Percentiles rank a stretch among this genome's conserved stretches.
Evolutionary conservation across 2,329 filamentous ascomycete genomes (phyloP).

Genomic region (Sporothrix variecibatus): DNA sequence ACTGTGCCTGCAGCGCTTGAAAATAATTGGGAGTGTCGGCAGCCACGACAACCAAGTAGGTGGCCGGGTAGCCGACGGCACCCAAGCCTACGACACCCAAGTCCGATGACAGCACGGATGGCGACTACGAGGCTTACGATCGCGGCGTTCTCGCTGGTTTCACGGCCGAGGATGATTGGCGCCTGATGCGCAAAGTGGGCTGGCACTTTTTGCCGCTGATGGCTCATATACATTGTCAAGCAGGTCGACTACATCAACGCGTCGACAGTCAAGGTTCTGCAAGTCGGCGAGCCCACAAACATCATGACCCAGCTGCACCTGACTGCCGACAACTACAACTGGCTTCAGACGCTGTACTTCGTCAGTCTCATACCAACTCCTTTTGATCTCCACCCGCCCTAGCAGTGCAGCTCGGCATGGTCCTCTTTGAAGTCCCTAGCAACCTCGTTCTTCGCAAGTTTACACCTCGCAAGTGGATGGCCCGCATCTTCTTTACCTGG

Average conservation of each 20-base stretch:
- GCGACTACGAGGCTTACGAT: background rate
- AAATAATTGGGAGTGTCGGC: background rate
- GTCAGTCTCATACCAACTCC: background rate
- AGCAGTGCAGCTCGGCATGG: slow-evolving; percentile 20
- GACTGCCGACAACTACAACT: slow-evolving; percentile 34
- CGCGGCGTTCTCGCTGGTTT: background rate
- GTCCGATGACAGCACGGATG: background rate
- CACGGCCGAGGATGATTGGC: background rate
- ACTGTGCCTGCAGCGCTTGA: background rate
- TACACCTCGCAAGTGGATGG: slow-evolving; percentile 15
- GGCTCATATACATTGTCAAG: slow-evolving; percentile 47
- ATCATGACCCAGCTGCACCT: slow-evolving; percentile 44
- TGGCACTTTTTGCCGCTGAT: slow-evolving; percentile 42
- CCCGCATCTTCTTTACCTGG: slow-evolving; percentile 18
- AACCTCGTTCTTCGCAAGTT: slow-evolving; percentile 53
- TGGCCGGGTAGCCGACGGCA: background rate
- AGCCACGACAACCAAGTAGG: background rate
- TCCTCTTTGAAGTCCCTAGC: slow-evolving; percentile 52
- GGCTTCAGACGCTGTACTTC: background rate
- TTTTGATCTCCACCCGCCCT: background rate
- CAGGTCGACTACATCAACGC: slow-evolving; percentile 46
- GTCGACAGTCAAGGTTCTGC: slow-evolving; percentile 45
- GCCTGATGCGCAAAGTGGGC: slow-evolving; percentile 45
- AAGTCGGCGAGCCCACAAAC: slow-evolving; percentile 43
- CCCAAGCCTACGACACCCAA: background rate